Evolutionary conservation across 441 rosid species (phyloP), one percentile per base, ranked within the genome.

Genomic region (Hypseocharis bilobata): DNA sequence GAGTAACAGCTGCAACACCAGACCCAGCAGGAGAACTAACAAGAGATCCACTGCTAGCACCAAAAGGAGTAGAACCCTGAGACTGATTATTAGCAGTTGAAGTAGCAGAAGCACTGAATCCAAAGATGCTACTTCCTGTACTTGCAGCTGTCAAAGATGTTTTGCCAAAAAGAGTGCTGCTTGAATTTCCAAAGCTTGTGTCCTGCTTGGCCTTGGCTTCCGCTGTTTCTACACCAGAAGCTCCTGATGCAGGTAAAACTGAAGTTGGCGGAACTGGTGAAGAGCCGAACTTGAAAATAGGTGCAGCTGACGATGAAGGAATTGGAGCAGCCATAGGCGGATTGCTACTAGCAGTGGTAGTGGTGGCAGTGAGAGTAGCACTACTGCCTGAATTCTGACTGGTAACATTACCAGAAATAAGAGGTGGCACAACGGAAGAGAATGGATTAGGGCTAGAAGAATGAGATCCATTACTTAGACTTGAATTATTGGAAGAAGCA

Each of bases 1-100:
- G 88, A 63, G 82, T 74, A 60, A 86, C 73, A 67, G 83, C 45
- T 45, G 79, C 69, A 79, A 77, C 55, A 67, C 73, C 82, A 64
- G 75, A 72, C 40, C 73, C 84, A 49, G 81, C 70, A 22, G 71
- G 74, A 82, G 80, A 73, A 74, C 66, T 75, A 22, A 51, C 19
- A 11, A 38, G 22, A 47, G 72, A 27, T 38, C 60, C 69, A 57
- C 59, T 62, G 65, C 75, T 73, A 42, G 77, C 78, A 78, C 62
- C 60, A 47, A 78, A 76, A 64, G 80, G 70, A 60, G 59, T 79
- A 49, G 88, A 57, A 76, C 74, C 78, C 71, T 69, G 82, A 70
- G 87, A 71, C 52, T 79, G 85, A 57, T 65, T 62, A 64, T 77
- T 63, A 61, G 75, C 64, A 34, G 72, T 70, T 6, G 87, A 66